A percentile compares a stretch with the other conserved stretches of the same genome.
Evolutionary conservation across 345 rosid genomes (phyloP).

Genomic region (Fremontodendron californicum): DNA sequence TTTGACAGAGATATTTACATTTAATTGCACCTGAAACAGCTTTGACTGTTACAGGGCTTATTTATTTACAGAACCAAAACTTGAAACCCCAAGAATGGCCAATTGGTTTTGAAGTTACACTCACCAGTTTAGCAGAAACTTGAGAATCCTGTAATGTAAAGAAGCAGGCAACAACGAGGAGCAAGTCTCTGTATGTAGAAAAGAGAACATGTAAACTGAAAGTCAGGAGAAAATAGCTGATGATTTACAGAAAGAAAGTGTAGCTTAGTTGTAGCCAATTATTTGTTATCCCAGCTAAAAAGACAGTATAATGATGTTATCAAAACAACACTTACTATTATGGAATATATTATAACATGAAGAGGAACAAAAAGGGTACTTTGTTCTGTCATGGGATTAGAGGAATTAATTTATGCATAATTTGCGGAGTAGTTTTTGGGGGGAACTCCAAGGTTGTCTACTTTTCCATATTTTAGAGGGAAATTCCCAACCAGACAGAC

Average conservation of each 20-base stretch:
- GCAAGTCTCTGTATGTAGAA: background rate
- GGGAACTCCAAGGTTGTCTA: background rate
- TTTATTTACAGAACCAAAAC: background rate
- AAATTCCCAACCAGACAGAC: background rate
- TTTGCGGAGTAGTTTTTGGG: slow-evolving; percentile 23
- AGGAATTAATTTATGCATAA: slow-evolving; percentile 5
- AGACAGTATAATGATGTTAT: background rate
- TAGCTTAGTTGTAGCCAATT: background rate
- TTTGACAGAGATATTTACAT: background rate
- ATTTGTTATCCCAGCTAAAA: background rate
- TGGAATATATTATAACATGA: too few relatives aligned
- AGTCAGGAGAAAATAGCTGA: background rate
- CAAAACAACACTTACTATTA: background rate
- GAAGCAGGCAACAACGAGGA: background rate
- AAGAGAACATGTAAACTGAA: background rate
- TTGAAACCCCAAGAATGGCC: background rate
- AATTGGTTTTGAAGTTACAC: background rate
- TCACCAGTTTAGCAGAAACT: background rate
- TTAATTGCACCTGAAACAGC: background rate
- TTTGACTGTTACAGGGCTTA: background rate
- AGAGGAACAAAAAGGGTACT: background rate
- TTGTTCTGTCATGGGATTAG: background rate
- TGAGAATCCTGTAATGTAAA: background rate
- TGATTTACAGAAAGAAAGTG: background rate
- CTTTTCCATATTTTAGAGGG: background rate